Percentiles rank a stretch among this genome's conserved stretches.
Evolutionary conservation across 805 yeast genomes (phyloP).

Genomic region (Saccharomycopsis sp.): DNA sequence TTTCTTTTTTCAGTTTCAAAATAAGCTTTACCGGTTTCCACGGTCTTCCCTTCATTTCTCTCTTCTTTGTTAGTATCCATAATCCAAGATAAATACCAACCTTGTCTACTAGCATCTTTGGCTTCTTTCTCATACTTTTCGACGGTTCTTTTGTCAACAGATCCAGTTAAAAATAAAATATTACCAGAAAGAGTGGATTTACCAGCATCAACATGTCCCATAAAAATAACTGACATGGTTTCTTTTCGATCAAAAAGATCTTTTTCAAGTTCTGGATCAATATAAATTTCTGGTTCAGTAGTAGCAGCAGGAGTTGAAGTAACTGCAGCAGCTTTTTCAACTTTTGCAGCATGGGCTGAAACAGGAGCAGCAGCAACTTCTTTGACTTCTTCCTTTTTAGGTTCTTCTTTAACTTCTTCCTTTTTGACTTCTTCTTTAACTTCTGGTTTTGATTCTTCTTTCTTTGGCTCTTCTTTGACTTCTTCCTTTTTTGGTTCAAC

Average conservation of each 20-base stretch:
- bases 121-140: conserved; percentile 98
- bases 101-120: conserved; percentile 98
- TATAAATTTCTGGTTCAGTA: conserved; percentile 42
- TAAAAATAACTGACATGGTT: conserved; percentile 91
- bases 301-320: conserved; percentile 16
- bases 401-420: conserved; percentile 20
- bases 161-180: conserved; percentile 82
- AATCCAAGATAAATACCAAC: conserved; percentile 99
- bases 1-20: conserved; percentile 97
- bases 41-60: conserved; percentile 97
- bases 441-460: conserved; percentile 21
- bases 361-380: conserved; percentile 19
- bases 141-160: conserved; percentile 97
- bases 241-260: conserved; percentile 97
- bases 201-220: conserved; percentile 99
- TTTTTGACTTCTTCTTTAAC: conserved; percentile 15
- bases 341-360: conserved; percentile 15
- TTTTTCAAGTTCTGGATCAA: conserved; percentile 78
- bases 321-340: conserved; percentile 18
- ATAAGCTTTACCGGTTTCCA: conserved; percentile 96
- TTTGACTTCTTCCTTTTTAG: conserved; percentile 17
- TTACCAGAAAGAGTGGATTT: conserved; percentile 99
- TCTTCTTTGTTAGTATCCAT: conserved; percentile 99
- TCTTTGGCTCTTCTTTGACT: conserved; percentile 15
- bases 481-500: conserved; percentile 25